These are phyloP conservation scores for Myxozyma nipponensis DNA, from an alignment of 805 yeast species.

Conservation along the genomic window DNA sequence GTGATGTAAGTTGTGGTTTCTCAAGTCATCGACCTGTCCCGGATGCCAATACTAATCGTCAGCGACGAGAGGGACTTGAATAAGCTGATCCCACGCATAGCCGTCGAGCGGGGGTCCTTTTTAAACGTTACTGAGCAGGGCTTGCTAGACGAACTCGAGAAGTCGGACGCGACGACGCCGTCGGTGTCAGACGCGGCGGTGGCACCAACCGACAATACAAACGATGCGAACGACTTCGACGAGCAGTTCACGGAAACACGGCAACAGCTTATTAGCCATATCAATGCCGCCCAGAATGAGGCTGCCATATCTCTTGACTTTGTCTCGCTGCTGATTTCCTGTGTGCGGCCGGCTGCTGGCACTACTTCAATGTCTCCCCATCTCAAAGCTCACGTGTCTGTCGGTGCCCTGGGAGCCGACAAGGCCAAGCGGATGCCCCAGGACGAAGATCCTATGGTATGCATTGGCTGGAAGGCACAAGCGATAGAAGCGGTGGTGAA, in stretches of 20 bases:
- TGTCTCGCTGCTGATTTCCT: constrained; percentile 74
- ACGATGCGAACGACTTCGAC: constrained; percentile 4
- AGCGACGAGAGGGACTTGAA: constrained; percentile 32
- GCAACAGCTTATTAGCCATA: constrained; percentile 29
- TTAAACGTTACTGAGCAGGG: constrained; percentile 54
- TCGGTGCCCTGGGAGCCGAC: constrained; percentile 59
- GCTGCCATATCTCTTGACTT: constrained; percentile 84
- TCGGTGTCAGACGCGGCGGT: not conserved
- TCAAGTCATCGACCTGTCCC: too few species aligned
- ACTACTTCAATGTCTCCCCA: constrained; percentile 84
- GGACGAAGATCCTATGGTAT: constrained; percentile 42
- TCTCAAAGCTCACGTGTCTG: constrained; percentile 65
- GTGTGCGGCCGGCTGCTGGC: constrained; percentile 80
- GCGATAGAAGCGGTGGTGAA: constrained; percentile 56
- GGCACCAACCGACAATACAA: too few species aligned
- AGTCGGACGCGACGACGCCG: not conserved
- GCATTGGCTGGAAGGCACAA: constrained; percentile 82
- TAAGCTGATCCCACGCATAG: constrained; percentile 53
- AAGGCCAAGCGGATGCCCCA: constrained; percentile 23
- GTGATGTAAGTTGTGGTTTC: too few species aligned
- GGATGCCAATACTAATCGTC: too few species aligned
- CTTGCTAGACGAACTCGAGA: constrained; percentile 46
- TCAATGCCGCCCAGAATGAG: constrained; percentile 69
- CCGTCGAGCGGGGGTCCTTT: constrained; percentile 58
- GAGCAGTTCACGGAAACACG: constrained; percentile 31